Conservation (phyloP, 768 basidiomycete genomes). For the Mycena albidolilacea region DNA sequence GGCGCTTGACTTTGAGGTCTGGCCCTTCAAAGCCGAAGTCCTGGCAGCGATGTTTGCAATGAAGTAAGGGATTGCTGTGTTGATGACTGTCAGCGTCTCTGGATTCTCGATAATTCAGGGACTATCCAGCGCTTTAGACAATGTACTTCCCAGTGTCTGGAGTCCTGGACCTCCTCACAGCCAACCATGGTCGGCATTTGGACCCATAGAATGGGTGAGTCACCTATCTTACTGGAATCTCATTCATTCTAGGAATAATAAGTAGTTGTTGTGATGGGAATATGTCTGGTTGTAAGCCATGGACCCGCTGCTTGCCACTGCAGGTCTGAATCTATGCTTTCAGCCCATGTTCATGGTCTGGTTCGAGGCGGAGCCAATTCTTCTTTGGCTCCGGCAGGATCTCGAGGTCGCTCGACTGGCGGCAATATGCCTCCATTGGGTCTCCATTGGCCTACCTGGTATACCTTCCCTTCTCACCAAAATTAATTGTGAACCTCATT, state of each 20-base stretch:
- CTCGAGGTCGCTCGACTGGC: background rate
- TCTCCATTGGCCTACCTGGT: background rate
- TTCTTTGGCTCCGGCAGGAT: constrained; percentile 3
- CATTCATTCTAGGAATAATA: background rate
- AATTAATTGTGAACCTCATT: background rate
- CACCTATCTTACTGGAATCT: background rate
- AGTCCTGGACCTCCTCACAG: constrained; percentile 79
- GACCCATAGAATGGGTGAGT: constrained; percentile 71
- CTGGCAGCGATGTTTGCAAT: too few relatives aligned
- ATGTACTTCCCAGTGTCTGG: constrained; percentile 80
- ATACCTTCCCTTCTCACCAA: background rate
- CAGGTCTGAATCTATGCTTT: background rate
- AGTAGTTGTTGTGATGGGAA: background rate
- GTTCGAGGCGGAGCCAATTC: constrained; percentile 1
- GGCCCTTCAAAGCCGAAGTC: too few relatives aligned
- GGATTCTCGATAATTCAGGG: constrained; percentile 71
- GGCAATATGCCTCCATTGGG: background rate
- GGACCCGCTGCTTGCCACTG: background rate
- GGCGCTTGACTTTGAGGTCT: too few relatives aligned
- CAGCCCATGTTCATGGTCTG: constrained; percentile 6
- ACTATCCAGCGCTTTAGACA: constrained; percentile 76
- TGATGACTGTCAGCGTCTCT: constrained; percentile 42
- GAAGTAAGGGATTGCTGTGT: background rate
- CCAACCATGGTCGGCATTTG: constrained; percentile 77
- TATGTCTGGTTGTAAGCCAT: background rate